Base-by-base conservation (phyloP, 2,329 filamentous ascomycete genomes). In the Aspergillus caelatus region DNA sequence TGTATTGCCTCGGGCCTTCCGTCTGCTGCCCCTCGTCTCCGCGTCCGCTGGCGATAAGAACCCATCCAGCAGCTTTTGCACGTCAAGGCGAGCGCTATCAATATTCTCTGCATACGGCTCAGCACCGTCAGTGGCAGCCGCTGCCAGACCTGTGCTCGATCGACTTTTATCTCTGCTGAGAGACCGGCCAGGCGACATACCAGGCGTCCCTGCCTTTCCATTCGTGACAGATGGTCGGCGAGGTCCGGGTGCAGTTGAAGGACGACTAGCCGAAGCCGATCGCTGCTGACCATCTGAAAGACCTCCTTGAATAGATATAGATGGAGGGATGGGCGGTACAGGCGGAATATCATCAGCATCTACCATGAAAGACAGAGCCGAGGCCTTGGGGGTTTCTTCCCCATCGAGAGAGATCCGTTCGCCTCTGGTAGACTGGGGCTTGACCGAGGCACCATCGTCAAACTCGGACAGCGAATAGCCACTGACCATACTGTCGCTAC, bases 401-500 rank as follows among this genome's bases (percentile, higher is more conserved):
- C 67, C 70, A 53, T 72, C 66, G 4, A 64, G 57, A 21, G 50
- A 62, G 21, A 64, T 61, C 30, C 64, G 65, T 23, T 65, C 68
- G 28, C 72, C 71, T 58, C 67, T 61, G 8, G 69, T 62, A 16
- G 71, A 74, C 57, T 74, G 75, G 16, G 71, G 70, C 56, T 70
- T 70, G 58, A 72, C 68, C 6, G 72, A 75, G 19, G 45, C 60
- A n/a, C 67, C 65, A 52, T 77, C 73, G 19, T 74, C 72, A 55
- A 72, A 68, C 52, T 80, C 78, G 3, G 78, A 79, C 14, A 70
- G 63, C 23, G 78, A 77, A 64, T 72, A 78, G 11, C 73, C 70
- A 56, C 79, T 82, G 36, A 81, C 71, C 76, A 82, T 79, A 67
- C 81, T 83, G 54, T 82, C 81, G 43, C 78, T 78, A 61, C 80